phyloP scores from a whole-genome alignment of 1,284 basidiomycete genomes.

The Tilletia indica region DNA sequence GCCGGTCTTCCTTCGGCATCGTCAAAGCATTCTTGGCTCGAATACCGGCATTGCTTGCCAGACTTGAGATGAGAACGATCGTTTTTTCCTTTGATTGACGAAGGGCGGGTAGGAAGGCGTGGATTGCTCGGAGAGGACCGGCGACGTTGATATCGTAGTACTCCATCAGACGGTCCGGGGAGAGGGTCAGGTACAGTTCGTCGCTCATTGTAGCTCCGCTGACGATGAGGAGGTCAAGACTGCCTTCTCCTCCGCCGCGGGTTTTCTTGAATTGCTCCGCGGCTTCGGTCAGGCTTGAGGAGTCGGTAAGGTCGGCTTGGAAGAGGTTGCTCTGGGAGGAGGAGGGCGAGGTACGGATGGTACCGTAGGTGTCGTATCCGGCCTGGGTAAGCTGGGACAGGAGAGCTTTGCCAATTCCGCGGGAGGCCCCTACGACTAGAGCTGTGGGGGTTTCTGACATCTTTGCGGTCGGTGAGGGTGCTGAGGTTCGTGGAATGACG shows the following conservation, averaged over 20 bases:
- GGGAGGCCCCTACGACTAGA: neutral
- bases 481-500: too few species aligned
- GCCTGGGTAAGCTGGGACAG: slow-evolving; percentile 14
- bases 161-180: neutral
- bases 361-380: slow-evolving; percentile 18
- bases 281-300: neutral
- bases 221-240: slow-evolving; percentile 19
- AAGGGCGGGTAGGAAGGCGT: slow-evolving; percentile 24
- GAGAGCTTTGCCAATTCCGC: slow-evolving; percentile 23
- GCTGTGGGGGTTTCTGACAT: too few species aligned
- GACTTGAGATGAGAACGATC: slow-evolving; percentile 12
- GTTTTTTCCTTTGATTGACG: slow-evolving; percentile 12
- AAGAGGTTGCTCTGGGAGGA: neutral
- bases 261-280: neutral
- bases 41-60: slow-evolving; percentile 8
- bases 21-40: slow-evolving; percentile 11
- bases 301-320: slow-evolving; percentile 21
- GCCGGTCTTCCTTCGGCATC: neutral
- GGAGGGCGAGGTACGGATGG: slow-evolving; percentile 5
- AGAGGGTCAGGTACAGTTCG: slow-evolving; percentile 16
- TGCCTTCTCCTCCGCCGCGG: too few species aligned
- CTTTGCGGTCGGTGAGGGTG: too few species aligned
- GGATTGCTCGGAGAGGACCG: slow-evolving; percentile 21
- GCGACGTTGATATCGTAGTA: slow-evolving; percentile 24
- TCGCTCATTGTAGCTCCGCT: slow-evolving; percentile 18